Evolutionary conservation across 2,329 filamentous ascomycete species (phyloP).

Genomic region (Pseudocercospora pini-densiflorae): DNA sequence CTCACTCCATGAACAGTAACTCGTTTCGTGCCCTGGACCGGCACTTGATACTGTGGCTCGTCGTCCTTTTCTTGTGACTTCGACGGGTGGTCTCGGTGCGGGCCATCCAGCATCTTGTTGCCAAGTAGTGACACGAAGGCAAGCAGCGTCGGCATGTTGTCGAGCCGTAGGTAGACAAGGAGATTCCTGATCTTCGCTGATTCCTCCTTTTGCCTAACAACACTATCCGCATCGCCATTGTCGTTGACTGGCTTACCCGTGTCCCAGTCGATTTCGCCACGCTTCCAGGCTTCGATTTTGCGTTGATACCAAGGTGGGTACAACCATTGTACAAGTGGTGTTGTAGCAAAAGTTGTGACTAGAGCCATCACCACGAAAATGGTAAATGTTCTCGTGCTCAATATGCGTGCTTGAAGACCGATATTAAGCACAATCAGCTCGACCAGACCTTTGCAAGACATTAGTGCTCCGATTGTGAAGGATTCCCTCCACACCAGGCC

Average conservation of each 20-base stretch:
- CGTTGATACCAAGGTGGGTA: constrained; percentile 80
- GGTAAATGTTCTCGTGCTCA: constrained; percentile 82
- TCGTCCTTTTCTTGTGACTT: constrained; percentile 22
- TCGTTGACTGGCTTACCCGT: constrained; percentile 56
- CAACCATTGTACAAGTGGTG: constrained; percentile 72
- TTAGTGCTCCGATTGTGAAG: constrained; percentile 82
- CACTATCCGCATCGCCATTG: constrained; percentile 36
- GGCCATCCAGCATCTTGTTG: constrained; percentile 50
- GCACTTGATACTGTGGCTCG: constrained; percentile 2
- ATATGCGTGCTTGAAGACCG: constrained; percentile 46
- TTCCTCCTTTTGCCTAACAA: constrained; percentile 55
- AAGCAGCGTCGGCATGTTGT: constrained; percentile 81
- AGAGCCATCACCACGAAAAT: constrained; percentile 96
- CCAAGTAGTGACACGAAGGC: constrained; percentile 81
- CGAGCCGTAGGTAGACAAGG: constrained; percentile 80
- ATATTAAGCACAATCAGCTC: constrained; percentile 68
- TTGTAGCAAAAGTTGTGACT: constrained; percentile 82
- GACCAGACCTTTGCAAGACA: constrained; percentile 96
- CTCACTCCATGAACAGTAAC: constrained; percentile 75
- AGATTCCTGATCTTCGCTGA: constrained; percentile 63
- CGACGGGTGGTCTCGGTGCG: constrained; percentile 45
- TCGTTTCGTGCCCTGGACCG: constrained; percentile 10
- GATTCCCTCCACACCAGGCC: constrained; percentile 90
- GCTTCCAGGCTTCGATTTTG: constrained; percentile 74
- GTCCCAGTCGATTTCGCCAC: constrained; percentile 91